phyloP scores from a whole-genome alignment of 1,284 basidiomycete genomes.

The Irpex sp. region DNA sequence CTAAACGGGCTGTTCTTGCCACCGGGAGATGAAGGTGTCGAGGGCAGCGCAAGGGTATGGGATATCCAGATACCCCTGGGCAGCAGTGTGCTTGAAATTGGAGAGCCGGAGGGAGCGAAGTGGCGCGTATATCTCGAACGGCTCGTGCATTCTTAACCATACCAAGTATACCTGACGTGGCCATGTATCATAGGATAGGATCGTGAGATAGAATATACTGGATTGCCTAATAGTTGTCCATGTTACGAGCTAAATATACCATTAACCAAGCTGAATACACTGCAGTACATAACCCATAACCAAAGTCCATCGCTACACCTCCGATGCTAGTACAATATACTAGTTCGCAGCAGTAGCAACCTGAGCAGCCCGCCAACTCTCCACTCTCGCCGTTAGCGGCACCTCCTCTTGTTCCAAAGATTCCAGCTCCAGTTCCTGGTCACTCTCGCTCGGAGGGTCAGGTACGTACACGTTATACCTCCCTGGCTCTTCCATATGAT shows the following conservation, averaged over 20 bases:
- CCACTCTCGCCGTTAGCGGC: conserved; percentile 25
- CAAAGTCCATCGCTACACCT: too few relatives aligned
- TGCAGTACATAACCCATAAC: too few relatives aligned
- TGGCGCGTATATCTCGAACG: conserved; percentile 66
- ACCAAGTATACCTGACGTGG: neutral
- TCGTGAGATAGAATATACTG: neutral
- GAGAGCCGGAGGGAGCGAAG: conserved; percentile 58
- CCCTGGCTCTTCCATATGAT: conserved; percentile 47
- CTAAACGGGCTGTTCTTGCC: conserved; percentile 24
- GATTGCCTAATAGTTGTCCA: neutral
- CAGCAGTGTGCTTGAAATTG: conserved; percentile 59
- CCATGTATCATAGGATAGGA: neutral
- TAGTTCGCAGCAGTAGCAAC: neutral
- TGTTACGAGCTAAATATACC: neutral
- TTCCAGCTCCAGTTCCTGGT: conserved; percentile 26
- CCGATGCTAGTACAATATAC: neutral
- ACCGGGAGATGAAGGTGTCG: conserved; percentile 4
- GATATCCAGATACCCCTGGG: conserved; percentile 51
- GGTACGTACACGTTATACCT: conserved; percentile 64
- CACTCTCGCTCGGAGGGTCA: conserved; percentile 32
- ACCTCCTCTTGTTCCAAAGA: conserved; percentile 16
- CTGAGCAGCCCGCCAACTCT: conserved; percentile 13
- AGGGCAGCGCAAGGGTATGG: conserved; percentile 39
- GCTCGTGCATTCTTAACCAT: neutral
- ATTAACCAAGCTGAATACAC: too few relatives aligned